These are phyloP conservation scores for Cryptosporidium sp. DNA, from an alignment of 169 alveolate genomes.

Conservation along the genomic window DNA sequence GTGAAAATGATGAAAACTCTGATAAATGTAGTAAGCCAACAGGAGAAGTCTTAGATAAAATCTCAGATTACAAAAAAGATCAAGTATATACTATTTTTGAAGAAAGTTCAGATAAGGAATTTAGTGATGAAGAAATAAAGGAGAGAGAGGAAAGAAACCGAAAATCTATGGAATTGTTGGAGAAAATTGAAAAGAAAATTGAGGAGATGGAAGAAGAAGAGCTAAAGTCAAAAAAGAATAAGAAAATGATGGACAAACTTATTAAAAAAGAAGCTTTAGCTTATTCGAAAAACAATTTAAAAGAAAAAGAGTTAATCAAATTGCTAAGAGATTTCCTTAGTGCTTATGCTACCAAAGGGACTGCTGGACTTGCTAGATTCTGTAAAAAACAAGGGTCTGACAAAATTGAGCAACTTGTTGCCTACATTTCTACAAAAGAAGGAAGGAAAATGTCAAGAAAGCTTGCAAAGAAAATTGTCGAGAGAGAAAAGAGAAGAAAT, in stretches of 20 bases:
- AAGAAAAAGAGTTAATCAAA: slow-evolving; percentile 10
- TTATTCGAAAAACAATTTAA: background rate
- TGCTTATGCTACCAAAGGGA: slow-evolving; percentile 18
- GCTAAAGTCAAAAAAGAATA: background rate
- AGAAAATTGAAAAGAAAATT: slow-evolving; percentile 30
- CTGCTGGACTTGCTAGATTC: slow-evolving; percentile 21
- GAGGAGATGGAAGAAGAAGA: slow-evolving; percentile 25
- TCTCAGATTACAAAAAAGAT: background rate
- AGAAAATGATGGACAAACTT: slow-evolving; percentile 7
- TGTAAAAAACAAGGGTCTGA: slow-evolving; percentile 52
- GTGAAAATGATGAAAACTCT: slow-evolving; percentile 15
- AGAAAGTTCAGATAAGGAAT: background rate
- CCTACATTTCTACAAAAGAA: slow-evolving; percentile 23
- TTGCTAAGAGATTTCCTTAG: slow-evolving; percentile 21
- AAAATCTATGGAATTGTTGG: slow-evolving; percentile 2
- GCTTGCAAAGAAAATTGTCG: slow-evolving; percentile 23
- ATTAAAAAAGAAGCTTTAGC: background rate
- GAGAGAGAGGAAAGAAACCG: background rate
- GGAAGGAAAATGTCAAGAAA: slow-evolving; percentile 38
- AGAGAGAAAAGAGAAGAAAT: background rate
- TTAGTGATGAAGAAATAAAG: background rate
- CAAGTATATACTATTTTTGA: background rate
- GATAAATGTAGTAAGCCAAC: slow-evolving; percentile 10
- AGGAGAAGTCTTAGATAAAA: background rate
- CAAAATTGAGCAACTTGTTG: slow-evolving; percentile 43